These are phyloP conservation scores for Aspergillus kassunensis DNA, from an alignment of 495 filamentous ascomycete genomes.

Conservation along the genomic window DNA sequence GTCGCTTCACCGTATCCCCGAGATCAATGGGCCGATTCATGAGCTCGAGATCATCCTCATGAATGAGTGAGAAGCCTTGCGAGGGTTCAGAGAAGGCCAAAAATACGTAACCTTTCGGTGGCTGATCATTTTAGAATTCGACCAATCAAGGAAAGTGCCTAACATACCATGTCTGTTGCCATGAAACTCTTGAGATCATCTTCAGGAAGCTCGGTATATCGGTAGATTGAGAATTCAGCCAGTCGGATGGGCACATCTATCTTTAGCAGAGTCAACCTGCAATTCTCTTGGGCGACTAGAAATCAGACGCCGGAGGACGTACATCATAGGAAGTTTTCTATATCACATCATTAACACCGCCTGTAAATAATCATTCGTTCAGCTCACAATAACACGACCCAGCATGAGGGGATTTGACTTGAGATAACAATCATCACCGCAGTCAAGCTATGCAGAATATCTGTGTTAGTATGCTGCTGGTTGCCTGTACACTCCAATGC, in stretches of 20 bases:
- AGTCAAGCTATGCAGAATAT: slow-evolving; percentile 15
- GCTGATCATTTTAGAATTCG: slow-evolving; percentile 17
- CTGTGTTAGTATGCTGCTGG: too few species aligned
- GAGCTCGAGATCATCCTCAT: slow-evolving; percentile 39
- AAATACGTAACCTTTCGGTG: slow-evolving; percentile 37
- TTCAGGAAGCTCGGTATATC: slow-evolving; percentile 18
- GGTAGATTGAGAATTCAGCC: slow-evolving; percentile 13
- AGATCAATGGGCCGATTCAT: slow-evolving; percentile 38
- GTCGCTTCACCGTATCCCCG: slow-evolving; percentile 44
- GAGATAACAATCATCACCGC: slow-evolving; percentile 25
- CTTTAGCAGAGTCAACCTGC: slow-evolving; percentile 12
- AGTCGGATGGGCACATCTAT: slow-evolving; percentile 16
- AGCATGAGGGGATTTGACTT: slow-evolving; percentile 25
- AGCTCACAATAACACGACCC: slow-evolving; percentile 24
- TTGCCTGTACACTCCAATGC: background rate
- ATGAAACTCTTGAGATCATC: slow-evolving; percentile 23
- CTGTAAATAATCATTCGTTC: background rate
- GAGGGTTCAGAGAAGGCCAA: slow-evolving; percentile 22
- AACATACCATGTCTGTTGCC: slow-evolving; percentile 28
- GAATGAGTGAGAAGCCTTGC: slow-evolving; percentile 31
- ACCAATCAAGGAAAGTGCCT: background rate
- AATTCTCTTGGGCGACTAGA: background rate
- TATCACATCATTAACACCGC: slow-evolving; percentile 10
- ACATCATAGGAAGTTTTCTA: slow-evolving; percentile 23
- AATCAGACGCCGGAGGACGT: slow-evolving; percentile 5